Conservation (phyloP, 352 stramenopile genomes). For the Phytophthora idaei region DNA sequence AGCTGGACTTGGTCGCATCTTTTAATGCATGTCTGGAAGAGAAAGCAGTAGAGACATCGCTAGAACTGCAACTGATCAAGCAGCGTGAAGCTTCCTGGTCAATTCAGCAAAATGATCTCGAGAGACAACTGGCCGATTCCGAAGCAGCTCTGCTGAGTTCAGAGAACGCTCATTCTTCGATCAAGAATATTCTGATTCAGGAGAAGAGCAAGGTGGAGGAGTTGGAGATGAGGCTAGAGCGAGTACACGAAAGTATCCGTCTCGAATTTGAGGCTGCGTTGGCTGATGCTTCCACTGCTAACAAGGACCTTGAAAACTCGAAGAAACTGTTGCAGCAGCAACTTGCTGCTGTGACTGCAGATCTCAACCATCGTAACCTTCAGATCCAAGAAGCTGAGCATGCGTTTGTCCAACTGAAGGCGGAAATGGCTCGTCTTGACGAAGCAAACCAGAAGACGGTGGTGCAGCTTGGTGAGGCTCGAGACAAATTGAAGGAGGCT, state of each 20-base stretch:
- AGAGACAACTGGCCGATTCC: conserved; percentile 40
- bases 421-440: conserved; percentile 26
- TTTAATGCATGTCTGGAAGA: conserved; percentile 47
- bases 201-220: conserved; percentile 42
- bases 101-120: conserved; percentile 47
- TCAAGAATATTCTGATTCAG: conserved; percentile 28
- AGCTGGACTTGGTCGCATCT: conserved; percentile 42
- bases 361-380: conserved; percentile 28
- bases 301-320: conserved; percentile 28
- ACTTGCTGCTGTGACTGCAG: conserved; percentile 12
- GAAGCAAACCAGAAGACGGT: conserved; percentile 20
- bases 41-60: conserved; percentile 45
- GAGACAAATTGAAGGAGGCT: conserved; percentile 26
- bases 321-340: conserved; percentile 30
- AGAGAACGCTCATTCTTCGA: conserved; percentile 33
- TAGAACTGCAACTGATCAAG: conserved; percentile 66
- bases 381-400: conserved; percentile 25
- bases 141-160: conserved; percentile 25
- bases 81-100: conserved; percentile 66
- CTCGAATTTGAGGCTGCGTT: conserved; percentile 46
- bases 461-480: conserved; percentile 17
- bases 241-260: conserved; percentile 26
- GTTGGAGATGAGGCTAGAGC: conserved; percentile 29
- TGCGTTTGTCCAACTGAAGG: conserved; percentile 24
- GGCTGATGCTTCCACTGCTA: conserved; percentile 37